Evolutionary conservation across 2,329 filamentous ascomycete species (phyloP).

Genomic region (Dothideomycetes sp.): DNA sequence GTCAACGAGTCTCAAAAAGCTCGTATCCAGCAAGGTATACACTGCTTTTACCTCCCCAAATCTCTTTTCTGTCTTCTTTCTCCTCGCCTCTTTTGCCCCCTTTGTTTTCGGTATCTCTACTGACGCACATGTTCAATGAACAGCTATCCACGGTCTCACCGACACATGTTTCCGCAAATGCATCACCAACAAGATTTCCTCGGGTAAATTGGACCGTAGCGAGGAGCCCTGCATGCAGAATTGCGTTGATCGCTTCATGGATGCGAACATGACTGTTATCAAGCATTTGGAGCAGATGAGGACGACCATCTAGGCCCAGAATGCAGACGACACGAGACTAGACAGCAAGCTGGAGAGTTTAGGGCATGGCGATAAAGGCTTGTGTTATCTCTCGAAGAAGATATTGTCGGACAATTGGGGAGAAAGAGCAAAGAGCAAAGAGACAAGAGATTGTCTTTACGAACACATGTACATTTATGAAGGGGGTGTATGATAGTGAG

Average conservation of each 20-base stretch:
- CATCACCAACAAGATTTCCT: constrained; percentile 63
- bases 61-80: constrained; percentile 14
- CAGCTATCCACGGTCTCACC: constrained; percentile 55
- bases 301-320: constrained; percentile 12
- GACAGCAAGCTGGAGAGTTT: too few relatives aligned
- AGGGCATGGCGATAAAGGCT: too few relatives aligned
- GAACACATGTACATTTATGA: constrained; percentile 6
- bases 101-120: too few relatives aligned
- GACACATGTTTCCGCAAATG: constrained; percentile 95
- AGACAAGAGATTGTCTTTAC: too few relatives aligned
- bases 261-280: constrained; percentile 76
- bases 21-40: constrained; percentile 46
- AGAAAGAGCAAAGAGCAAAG: not conserved
- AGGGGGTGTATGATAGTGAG: constrained; percentile 6
- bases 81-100: constrained; percentile 31
- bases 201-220: constrained; percentile 59
- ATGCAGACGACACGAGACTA: not conserved
- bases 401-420: not conserved
- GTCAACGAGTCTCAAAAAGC: constrained; percentile 78
- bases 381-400: not conserved
- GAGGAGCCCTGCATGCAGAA: constrained; percentile 84
- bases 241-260: constrained; percentile 89
- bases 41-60: constrained; percentile 16
- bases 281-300: constrained; percentile 67
- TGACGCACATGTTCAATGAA: too few relatives aligned